phyloP scores from a whole-genome alignment of 129 eudicot species.

The Tagetes patula region DNA sequence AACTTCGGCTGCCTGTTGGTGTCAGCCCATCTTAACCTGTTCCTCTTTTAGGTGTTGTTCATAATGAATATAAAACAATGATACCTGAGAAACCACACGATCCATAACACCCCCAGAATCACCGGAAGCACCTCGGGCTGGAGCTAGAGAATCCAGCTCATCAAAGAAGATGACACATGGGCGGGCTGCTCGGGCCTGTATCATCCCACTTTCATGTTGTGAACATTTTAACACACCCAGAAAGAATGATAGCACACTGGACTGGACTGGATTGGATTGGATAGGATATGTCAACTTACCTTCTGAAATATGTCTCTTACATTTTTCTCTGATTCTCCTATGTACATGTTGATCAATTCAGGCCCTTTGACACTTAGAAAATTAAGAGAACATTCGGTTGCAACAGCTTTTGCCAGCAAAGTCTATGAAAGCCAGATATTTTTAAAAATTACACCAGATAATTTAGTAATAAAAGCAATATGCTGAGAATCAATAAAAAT shows the following conservation, averaged over 20 bases:
- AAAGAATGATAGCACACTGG: neutral
- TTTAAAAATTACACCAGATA: neutral
- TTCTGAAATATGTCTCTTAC: constrained; percentile 94
- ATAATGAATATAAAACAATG: neutral
- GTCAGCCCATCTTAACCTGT: neutral
- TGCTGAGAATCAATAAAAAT: neutral
- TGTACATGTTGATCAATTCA: constrained; percentile 97
- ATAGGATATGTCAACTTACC: constrained; percentile 42
- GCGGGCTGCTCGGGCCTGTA: constrained; percentile 97
- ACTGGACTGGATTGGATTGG: neutral
- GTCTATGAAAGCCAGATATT: constrained; percentile 45
- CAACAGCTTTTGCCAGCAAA: constrained; percentile 97
- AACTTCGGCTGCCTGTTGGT: neutral
- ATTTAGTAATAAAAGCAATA: neutral
- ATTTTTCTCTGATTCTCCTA: constrained; percentile 97
- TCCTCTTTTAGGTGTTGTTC: neutral
- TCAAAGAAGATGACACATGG: constrained; percentile 98
- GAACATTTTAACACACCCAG: constrained; percentile 12
- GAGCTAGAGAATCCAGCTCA: constrained; percentile 98
- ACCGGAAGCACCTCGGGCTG: constrained; percentile 99
- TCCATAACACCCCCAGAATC: constrained; percentile 99
- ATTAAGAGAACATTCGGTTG: constrained; percentile 95
- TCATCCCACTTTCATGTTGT: constrained; percentile 21
- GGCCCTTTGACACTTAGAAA: constrained; percentile 98
- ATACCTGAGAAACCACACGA: constrained; percentile 93